Base-by-base conservation (phyloP, 2,329 filamentous ascomycete species). In the Trichoderma harzianum region DNA sequence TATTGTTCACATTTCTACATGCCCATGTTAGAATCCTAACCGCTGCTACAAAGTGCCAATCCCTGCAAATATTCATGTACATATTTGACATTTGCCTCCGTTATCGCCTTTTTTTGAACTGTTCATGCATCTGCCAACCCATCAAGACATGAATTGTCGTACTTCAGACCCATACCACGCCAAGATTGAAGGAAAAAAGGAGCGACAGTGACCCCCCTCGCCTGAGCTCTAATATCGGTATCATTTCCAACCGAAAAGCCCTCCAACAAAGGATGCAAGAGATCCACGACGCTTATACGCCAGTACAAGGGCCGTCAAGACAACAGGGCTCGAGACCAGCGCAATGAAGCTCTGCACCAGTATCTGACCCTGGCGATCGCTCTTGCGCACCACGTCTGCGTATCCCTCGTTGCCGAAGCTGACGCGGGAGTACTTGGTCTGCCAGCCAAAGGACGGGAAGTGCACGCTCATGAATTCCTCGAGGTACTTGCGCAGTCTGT, bases 381-480 rank as follows among this genome's bases (percentile, higher is more conserved):
- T 93, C 75, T 87, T 88, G 51, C 83, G 84, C 39, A 94, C 87
- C 4, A 98, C 92, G 73, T 97, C 91, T 0, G 92, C 93, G 81
- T 99, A 99, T 24, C 93, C 85, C 82, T 97, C 92, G 77, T 97
- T 98, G 72, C 93, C 93, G 80, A 99, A 99, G 76, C 94, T 97
- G 10, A 99, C 91, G 24, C 95, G 88, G 1, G 92, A 90, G 79
- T 99, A 99, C 82, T 97, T 94, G 2, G 96, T 99, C 78, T 92
- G 90, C 91, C 95, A 98, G 0, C 95, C 96, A 14, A 95, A 82
- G 30, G 86, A 83, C 0, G 96, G 96, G 2, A 97, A 78, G 76
- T 92, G 91, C 16, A 92, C 87, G 67, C 92, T 93, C 67, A 98
- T 84, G 39, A 87, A 89, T 83, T 99, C 96, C 79, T 99, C 96